A percentile compares a stretch with the other conserved stretches of the same genome.
These are phyloP conservation scores for Endoconidiophora polonica DNA, from an alignment of 2,329 filamentous ascomycete species.

Conservation along the genomic window DNA sequence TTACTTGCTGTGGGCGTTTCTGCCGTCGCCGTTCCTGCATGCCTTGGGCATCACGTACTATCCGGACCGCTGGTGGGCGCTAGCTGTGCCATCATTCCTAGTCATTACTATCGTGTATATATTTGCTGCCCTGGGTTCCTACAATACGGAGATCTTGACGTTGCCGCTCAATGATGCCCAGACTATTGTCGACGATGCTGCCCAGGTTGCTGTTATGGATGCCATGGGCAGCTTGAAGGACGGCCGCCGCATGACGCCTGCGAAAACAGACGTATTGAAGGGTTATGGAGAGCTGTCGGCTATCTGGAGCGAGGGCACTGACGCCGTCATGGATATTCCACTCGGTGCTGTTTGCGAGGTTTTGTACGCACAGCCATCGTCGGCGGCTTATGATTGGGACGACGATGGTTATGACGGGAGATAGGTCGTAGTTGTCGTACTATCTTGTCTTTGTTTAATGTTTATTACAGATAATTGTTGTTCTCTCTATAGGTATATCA, in stretches of 20 bases:
- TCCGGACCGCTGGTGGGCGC: constrained; percentile 92
- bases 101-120: constrained; percentile 84
- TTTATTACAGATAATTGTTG: neutral
- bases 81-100: constrained; percentile 79
- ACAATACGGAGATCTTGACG: constrained; percentile 82
- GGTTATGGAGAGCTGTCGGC: constrained; percentile 33
- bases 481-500: neutral
- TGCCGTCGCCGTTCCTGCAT: constrained; percentile 81
- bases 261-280: constrained; percentile 18
- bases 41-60: constrained; percentile 93
- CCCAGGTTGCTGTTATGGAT: constrained; percentile 71
- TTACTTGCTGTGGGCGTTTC: constrained; percentile 68
- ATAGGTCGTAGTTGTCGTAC: neutral
- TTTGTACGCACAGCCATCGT: constrained; percentile 42
- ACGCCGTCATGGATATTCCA: constrained; percentile 94
- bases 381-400: constrained; percentile 2
- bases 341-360: constrained; percentile 91
- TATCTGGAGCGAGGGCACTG: constrained; percentile 83
- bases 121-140: constrained; percentile 78
- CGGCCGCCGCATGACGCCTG: constrained; percentile 22
- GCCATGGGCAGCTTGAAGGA: constrained; percentile 38
- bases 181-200: constrained; percentile 81
- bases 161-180: constrained; percentile 64
- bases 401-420: neutral
- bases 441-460: neutral